Evolutionary conservation across 306 rosid species (phyloP).

Genomic region (apple (Malus domestica)): ASM211411v1 NC_041796.1:6563501-6564000

Average conservation of each 20-base stretch:
- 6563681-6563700: too few species aligned
- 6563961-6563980: conserved; percentile 20
- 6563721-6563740: conserved; percentile 14
- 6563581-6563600: not conserved
- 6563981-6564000: conserved; percentile 26
- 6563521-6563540: conserved; percentile 1
- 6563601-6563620: not conserved
- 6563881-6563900: conserved; percentile 47
- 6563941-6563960: conserved; percentile 32
- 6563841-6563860: conserved; percentile 27
- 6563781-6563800: conserved; percentile 46
- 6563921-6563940: conserved; percentile 42
- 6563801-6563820: conserved; percentile 68
- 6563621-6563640: not conserved
- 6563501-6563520: not conserved
- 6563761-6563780: conserved; percentile 37
- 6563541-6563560: too few species aligned
- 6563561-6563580: not conserved
- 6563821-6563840: conserved; percentile 42
- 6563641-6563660: not conserved
- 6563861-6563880: conserved; percentile 26
- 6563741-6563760: conserved; percentile 34
- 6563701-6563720: conserved; percentile 13
- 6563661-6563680: not conserved
- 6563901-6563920: conserved; percentile 46